A percentile compares a stretch with the other conserved stretches of the same genome.
Conservation (phyloP, 768 basidiomycete genomes). For the Auriscalpium microsporum region DNA sequence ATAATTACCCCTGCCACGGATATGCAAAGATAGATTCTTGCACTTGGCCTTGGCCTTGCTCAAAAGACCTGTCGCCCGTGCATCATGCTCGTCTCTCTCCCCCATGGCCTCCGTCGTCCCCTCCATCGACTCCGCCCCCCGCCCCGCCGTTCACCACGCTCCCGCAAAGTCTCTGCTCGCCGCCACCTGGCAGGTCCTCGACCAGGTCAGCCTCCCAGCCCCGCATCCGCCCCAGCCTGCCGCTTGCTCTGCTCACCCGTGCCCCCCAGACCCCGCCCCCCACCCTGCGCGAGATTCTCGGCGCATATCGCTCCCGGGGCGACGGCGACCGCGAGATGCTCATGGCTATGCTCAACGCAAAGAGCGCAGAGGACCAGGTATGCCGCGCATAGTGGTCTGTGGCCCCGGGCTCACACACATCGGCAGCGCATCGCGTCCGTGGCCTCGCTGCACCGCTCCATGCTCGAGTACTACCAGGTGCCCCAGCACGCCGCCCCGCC, state of each 20-base stretch:
- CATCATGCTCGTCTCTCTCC: not conserved
- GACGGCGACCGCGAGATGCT: constrained; percentile 92
- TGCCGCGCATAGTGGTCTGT: too few species aligned
- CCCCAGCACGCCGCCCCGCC: constrained; percentile 3
- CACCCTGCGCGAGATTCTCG: constrained; percentile 74
- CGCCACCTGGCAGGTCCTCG: constrained; percentile 37
- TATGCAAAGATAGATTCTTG: constrained; percentile 8
- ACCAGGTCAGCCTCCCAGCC: constrained; percentile 30
- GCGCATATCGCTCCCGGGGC: constrained; percentile 76
- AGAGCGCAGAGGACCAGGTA: constrained; percentile 86
- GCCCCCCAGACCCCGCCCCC: constrained; percentile 61
- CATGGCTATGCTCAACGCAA: constrained; percentile 84
- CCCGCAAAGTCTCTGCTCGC: constrained; percentile 27
- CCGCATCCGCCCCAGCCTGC: too few species aligned
- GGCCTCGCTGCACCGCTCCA: constrained; percentile 59
- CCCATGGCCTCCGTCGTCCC: constrained; percentile 8
- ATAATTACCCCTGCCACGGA: constrained; percentile 14
- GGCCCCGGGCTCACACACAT: too few species aligned
- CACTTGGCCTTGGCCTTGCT: constrained; percentile 11
- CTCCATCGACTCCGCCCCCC: not conserved
- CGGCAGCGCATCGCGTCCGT: constrained; percentile 61
- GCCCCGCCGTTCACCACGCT: constrained; percentile 1
- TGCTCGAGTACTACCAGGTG: constrained; percentile 49
- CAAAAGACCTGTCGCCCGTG: constrained; percentile 13
- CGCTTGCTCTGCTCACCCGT: too few species aligned